phyloP scores from a whole-genome alignment of 148 eudicot genomes.

The Tetragonia tetragonoides region DNA sequence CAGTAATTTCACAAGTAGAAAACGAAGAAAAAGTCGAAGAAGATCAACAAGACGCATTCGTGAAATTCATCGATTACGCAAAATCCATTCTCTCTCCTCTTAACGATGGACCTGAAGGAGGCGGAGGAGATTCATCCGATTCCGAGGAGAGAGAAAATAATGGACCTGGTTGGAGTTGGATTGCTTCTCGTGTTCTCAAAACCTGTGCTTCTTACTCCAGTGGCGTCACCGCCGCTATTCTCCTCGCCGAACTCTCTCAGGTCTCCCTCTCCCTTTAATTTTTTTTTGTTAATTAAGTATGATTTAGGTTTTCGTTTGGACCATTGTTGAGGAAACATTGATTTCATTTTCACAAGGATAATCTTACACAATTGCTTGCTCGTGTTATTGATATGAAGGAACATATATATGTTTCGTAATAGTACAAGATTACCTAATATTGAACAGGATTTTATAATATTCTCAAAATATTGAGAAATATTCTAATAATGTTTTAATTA shows the following conservation, averaged over 20 bases:
- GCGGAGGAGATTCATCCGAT: slow-evolving; percentile 29
- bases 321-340: too few species aligned
- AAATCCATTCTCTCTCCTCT: slow-evolving; percentile 48
- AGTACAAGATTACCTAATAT: too few species aligned
- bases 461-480: too few species aligned
- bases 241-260: slow-evolving; percentile 86
- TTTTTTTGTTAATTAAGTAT: neutral
- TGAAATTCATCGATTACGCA: slow-evolving; percentile 67
- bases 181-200: slow-evolving; percentile 68
- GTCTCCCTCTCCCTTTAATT: slow-evolving; percentile 16
- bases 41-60: slow-evolving; percentile 52
- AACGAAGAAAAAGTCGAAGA: neutral
- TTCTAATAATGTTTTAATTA: too few species aligned
- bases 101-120: slow-evolving; percentile 30
- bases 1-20: neutral
- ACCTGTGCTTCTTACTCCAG: slow-evolving; percentile 78
- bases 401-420: too few species aligned
- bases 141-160: slow-evolving; percentile 29
- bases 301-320: neutral
- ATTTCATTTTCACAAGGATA: too few species aligned
- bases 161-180: slow-evolving; percentile 84
- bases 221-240: slow-evolving; percentile 88
- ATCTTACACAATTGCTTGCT: too few species aligned
- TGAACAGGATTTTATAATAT: too few species aligned
- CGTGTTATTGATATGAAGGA: too few species aligned